phyloP scores from a whole-genome alignment of 768 basidiomycete species.

The Kwoniella shandongensis region DNA sequence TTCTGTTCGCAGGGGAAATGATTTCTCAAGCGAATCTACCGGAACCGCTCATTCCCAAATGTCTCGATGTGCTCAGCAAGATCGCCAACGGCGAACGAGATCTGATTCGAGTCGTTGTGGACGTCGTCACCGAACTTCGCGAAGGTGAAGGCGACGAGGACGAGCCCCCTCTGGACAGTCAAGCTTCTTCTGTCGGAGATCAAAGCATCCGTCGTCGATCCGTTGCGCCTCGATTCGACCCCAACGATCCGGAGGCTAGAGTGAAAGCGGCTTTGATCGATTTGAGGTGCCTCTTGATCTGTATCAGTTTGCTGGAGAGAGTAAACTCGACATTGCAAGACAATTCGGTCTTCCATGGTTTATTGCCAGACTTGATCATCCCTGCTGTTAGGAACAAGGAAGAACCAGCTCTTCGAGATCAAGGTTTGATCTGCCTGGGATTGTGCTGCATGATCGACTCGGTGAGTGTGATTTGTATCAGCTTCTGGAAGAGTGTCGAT shows the following conservation, averaged over 20 bases:
- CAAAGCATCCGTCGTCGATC: constrained; percentile 9
- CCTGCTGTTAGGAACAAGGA: constrained; percentile 82
- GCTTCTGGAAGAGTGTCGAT: no score
- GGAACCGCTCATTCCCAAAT: constrained; percentile 66
- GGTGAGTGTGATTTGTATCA: constrained; percentile 30
- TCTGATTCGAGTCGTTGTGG: constrained; percentile 82
- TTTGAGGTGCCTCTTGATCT: constrained; percentile 70
- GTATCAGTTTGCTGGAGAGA: constrained; percentile 79
- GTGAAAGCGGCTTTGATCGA: constrained; percentile 65
- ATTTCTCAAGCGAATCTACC: constrained; percentile 70
- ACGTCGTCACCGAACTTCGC: constrained; percentile 78
- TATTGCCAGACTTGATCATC: constrained; percentile 77
- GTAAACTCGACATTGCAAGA: constrained; percentile 69
- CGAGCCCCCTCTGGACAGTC: constrained; percentile 47
- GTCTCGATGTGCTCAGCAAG: constrained; percentile 76
- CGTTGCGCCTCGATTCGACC: constrained; percentile 18
- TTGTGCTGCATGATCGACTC: constrained; percentile 76
- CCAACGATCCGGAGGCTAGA: constrained; percentile 62
- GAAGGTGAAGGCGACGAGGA: constrained; percentile 54
- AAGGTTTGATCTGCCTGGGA: constrained; percentile 75
- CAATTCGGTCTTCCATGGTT: constrained; percentile 68
- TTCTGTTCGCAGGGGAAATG: constrained; percentile 70
- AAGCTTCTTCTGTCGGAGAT: constrained; percentile 51
- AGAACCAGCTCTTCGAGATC: constrained; percentile 74
- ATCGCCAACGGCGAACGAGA: constrained; percentile 75